Conservation (phyloP, 2,329 filamentous ascomycete species). For the Chaetomiaceae sp. region DNA sequence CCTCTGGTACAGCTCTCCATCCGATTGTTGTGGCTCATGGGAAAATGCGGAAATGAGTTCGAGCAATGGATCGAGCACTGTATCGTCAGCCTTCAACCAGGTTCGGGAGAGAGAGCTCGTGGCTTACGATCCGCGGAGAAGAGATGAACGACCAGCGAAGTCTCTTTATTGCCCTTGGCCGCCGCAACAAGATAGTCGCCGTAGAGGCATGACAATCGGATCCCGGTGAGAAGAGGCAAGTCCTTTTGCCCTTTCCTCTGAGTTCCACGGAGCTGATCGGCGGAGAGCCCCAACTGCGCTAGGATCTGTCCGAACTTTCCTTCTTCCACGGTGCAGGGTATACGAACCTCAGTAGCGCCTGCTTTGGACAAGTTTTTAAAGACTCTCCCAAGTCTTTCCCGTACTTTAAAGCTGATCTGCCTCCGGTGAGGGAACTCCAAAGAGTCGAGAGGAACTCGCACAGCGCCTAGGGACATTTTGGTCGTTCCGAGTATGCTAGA, state of each 20-base stretch:
- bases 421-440: slow-evolving; percentile 14
- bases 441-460: slow-evolving; percentile 14
- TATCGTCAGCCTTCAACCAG: slow-evolving; percentile 3
- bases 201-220: slow-evolving; percentile 12
- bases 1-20: slow-evolving; percentile 12
- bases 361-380: slow-evolving; percentile 12
- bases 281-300: slow-evolving; percentile 9
- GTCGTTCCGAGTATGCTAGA: slow-evolving; percentile 7
- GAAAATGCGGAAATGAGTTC: slow-evolving; percentile 7
- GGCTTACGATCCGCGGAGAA: slow-evolving; percentile 8
- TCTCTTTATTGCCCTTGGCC: slow-evolving; percentile 8
- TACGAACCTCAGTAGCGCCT: slow-evolving; percentile 7
- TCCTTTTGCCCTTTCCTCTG: not conserved
- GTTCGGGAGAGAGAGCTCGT: not conserved
- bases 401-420: slow-evolving; percentile 16
- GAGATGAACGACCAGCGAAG: slow-evolving; percentile 11
- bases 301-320: slow-evolving; percentile 11
- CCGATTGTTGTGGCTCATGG: slow-evolving; percentile 5
- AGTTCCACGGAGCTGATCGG: slow-evolving; percentile 12
- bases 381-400: slow-evolving; percentile 14
- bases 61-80: slow-evolving; percentile 10
- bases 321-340: slow-evolving; percentile 15
- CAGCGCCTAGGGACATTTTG: slow-evolving; percentile 14
- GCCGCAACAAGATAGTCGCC: slow-evolving; percentile 9
- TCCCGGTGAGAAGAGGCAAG: slow-evolving; percentile 12